These are phyloP conservation scores for Lachancea sp. DNA, from an alignment of 805 yeast genomes.

Conservation along the genomic window DNA sequence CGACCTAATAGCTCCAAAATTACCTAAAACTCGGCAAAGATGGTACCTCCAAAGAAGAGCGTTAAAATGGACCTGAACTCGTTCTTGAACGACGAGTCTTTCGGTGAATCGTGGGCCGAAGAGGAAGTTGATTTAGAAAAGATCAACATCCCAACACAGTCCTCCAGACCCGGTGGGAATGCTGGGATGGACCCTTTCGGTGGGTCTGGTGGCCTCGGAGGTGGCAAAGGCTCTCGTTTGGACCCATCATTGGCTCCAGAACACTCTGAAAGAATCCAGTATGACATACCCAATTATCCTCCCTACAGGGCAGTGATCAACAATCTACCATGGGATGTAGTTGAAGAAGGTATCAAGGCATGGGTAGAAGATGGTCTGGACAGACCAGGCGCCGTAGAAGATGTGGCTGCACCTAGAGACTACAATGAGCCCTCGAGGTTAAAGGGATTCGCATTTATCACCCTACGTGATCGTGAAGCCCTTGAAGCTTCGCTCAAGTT, in stretches of 20 bases:
- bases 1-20: not conserved
- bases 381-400: constrained; percentile 50
- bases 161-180: constrained; percentile 22
- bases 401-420: constrained; percentile 71
- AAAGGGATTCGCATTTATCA: constrained; percentile 86
- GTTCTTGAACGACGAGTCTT: constrained; percentile 70
- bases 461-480: constrained; percentile 70
- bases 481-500: constrained; percentile 66
- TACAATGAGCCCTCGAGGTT: constrained; percentile 52
- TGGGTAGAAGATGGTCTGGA: constrained; percentile 52
- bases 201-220: constrained; percentile 19
- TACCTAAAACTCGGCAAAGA: constrained; percentile 18
- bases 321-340: constrained; percentile 77
- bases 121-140: constrained; percentile 68
- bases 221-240: constrained; percentile 28
- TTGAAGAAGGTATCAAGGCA: constrained; percentile 55
- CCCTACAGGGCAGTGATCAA: constrained; percentile 88
- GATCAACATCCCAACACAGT: constrained; percentile 46
- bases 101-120: constrained; percentile 80
- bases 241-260: constrained; percentile 37
- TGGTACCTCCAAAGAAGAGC: constrained; percentile 61
- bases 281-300: constrained; percentile 82
- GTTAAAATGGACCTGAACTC: constrained; percentile 81
- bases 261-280: constrained; percentile 50
- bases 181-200: constrained; percentile 27